Percentiles rank a stretch among this genome's conserved stretches.
These are phyloP conservation scores for Exserohilum rostratum DNA, from an alignment of 2,329 filamentous ascomycete genomes.

Conservation along the genomic window DNA sequence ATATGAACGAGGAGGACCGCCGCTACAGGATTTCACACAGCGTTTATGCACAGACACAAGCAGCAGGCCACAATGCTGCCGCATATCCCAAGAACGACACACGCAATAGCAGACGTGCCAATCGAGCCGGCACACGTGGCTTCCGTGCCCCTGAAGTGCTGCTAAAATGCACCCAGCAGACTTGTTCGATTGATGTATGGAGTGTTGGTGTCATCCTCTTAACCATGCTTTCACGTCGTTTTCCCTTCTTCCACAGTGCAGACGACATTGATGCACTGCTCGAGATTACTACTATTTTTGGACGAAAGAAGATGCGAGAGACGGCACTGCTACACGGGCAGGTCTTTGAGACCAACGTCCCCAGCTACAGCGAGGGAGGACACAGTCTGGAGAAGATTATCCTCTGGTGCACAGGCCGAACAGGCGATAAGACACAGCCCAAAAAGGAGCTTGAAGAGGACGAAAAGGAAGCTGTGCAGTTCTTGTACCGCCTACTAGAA, in stretches of 20 bases:
- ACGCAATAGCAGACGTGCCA: slow-evolving; percentile 85
- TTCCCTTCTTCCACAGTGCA: slow-evolving; percentile 98
- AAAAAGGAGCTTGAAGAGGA: slow-evolving; percentile 65
- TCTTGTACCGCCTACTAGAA: slow-evolving; percentile 75
- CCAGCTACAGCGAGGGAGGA: slow-evolving; percentile 83
- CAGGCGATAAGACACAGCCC: slow-evolving; percentile 57
- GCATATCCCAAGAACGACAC: slow-evolving; percentile 91
- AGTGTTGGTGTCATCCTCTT: slow-evolving; percentile 94
- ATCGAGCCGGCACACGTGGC: slow-evolving; percentile 90
- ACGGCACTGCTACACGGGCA: slow-evolving; percentile 86
- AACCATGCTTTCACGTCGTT: slow-evolving; percentile 89
- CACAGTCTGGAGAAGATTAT: slow-evolving; percentile 93
- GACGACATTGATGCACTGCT: slow-evolving; percentile 98
- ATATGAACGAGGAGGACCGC: slow-evolving; percentile 67
- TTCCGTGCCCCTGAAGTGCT: slow-evolving; percentile 96
- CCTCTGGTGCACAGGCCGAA: slow-evolving; percentile 87
- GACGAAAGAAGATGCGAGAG: slow-evolving; percentile 79
- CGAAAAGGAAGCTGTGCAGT: slow-evolving; percentile 74
- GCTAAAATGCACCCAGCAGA: slow-evolving; percentile 96
- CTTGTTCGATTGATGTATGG: slow-evolving; percentile 93
- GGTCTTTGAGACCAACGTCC: slow-evolving; percentile 90
- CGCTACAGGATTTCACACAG: slow-evolving; percentile 62
- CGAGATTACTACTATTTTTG: slow-evolving; percentile 95
- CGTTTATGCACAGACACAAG: slow-evolving; percentile 63
- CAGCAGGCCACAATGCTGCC: slow-evolving; percentile 47